These are phyloP conservation scores for Kregervanrija fluxuum DNA, from an alignment of 805 yeast genomes.

Conservation along the genomic window DNA sequence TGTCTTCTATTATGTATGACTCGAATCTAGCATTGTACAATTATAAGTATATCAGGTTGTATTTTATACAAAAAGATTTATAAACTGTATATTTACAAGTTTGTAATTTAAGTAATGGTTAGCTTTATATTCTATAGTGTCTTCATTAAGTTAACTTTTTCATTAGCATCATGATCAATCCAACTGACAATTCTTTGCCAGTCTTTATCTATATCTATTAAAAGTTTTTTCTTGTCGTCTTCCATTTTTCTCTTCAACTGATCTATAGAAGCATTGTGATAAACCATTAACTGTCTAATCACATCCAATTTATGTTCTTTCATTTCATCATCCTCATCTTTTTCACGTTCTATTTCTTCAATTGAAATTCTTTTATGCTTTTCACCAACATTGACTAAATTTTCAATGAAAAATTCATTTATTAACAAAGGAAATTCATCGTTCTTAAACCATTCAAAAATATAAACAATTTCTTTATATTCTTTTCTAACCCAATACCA, in stretches of 20 bases:
- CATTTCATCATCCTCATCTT: background rate
- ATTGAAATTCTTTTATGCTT: conserved; percentile 1
- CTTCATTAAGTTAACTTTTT: no score
- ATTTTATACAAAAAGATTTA: no score
- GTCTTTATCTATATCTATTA: conserved; percentile 6
- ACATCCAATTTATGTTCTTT: conserved; percentile 3
- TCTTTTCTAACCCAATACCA: conserved; percentile 7
- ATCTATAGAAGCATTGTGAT: conserved; percentile 10
- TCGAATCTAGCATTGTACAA: no score
- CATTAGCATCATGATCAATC: conserved; percentile 13
- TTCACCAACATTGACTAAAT: conserved; percentile 1
- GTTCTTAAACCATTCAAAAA: conserved; percentile 10
- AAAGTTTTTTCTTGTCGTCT: conserved; percentile 2
- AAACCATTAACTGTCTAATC: conserved; percentile 10
- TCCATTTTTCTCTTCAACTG: conserved; percentile 5
- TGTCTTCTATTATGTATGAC: no score
- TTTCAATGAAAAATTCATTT: conserved; percentile 8
- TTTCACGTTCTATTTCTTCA: background rate
- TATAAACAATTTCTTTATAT: conserved; percentile 6
- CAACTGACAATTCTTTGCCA: conserved; percentile 11
- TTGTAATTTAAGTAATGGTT: no score
- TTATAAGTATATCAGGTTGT: no score
- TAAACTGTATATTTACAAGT: no score
- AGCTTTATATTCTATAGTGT: no score
- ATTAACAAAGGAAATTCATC: background rate